Conservation (phyloP, 192 early-diverging fungal genomes). For the Gaertneriomyces semiglobifer region DNA sequence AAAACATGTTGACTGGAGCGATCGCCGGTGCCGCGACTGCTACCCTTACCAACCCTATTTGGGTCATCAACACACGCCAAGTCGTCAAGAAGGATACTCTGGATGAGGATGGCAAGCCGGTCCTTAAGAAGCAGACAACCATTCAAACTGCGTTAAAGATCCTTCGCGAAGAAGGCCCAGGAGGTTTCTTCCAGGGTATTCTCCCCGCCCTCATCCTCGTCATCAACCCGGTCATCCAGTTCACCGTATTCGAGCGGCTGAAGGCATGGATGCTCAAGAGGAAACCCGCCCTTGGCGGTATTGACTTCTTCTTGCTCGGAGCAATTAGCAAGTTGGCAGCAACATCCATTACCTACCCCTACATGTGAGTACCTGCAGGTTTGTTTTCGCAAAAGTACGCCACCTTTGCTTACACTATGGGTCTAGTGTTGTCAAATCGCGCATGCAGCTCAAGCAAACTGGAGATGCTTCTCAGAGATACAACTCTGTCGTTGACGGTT, state of each 20-base stretch:
- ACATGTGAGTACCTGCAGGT: slow-evolving; percentile 67
- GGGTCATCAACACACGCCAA: slow-evolving; percentile 95
- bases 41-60: slow-evolving; percentile 94
- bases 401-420: neutral
- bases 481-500: slow-evolving; percentile 76
- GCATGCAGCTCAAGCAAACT: slow-evolving; percentile 94
- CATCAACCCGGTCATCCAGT: slow-evolving; percentile 99
- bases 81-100: slow-evolving; percentile 65
- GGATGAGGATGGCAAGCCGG: slow-evolving; percentile 50
- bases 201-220: slow-evolving; percentile 95
- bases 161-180: slow-evolving; percentile 80
- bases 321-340: slow-evolving; percentile 93
- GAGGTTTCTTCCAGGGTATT: slow-evolving; percentile 88
- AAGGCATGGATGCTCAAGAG: slow-evolving; percentile 62
- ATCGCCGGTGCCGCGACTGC: slow-evolving; percentile 83
- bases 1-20: slow-evolving; percentile 93
- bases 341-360: slow-evolving; percentile 95
- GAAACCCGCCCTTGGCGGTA: slow-evolving; percentile 56
- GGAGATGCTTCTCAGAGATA: slow-evolving; percentile 70
- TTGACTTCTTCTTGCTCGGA: slow-evolving; percentile 95
- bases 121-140: slow-evolving; percentile 34
- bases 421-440: slow-evolving; percentile 83
- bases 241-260: slow-evolving; percentile 95
- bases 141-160: slow-evolving; percentile 68
- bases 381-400: neutral